Evolutionary conservation across 2,329 filamentous ascomycete genomes (phyloP).

Genomic region (Pseudogymnoascus sp.): DNA sequence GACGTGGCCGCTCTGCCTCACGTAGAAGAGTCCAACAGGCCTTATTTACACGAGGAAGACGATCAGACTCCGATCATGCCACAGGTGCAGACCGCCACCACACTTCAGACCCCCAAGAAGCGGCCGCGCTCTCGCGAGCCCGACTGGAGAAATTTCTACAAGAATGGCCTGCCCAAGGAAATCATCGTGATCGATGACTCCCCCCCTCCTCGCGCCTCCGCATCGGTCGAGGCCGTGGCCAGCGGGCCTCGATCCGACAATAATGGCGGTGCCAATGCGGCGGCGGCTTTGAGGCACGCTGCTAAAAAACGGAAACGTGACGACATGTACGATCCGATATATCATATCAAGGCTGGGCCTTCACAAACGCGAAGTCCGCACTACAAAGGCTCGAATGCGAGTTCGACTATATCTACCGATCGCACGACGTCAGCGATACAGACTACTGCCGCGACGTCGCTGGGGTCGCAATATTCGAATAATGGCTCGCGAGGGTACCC

Average conservation of each 20-base stretch:
- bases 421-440: constrained; percentile 73
- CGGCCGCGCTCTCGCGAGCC: constrained; percentile 45
- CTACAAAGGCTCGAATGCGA: constrained; percentile 57
- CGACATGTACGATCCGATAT: constrained; percentile 60
- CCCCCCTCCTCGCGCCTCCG: constrained; percentile 40
- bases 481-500: constrained; percentile 54
- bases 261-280: constrained; percentile 8
- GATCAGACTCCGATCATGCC: background rate
- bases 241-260: constrained; percentile 28
- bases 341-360: constrained; percentile 59
- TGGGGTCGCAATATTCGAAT: constrained; percentile 59
- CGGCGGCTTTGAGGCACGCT: constrained; percentile 50
- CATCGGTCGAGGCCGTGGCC: constrained; percentile 35
- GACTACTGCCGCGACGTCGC: constrained; percentile 83
- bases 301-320: constrained; percentile 59
- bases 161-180: constrained; percentile 75
- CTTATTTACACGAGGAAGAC: background rate
- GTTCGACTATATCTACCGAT: constrained; percentile 72
- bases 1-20: constrained; percentile 22
- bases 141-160: constrained; percentile 76
- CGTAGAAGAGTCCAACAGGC: constrained; percentile 16
- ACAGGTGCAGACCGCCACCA: constrained; percentile 1
- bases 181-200: constrained; percentile 76
- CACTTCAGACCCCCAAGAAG: constrained; percentile 31
- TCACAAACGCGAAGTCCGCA: constrained; percentile 68